Evolutionary conservation across 129 eudicot genomes (phyloP).

Genomic region (Flaveria robusta): DNA sequence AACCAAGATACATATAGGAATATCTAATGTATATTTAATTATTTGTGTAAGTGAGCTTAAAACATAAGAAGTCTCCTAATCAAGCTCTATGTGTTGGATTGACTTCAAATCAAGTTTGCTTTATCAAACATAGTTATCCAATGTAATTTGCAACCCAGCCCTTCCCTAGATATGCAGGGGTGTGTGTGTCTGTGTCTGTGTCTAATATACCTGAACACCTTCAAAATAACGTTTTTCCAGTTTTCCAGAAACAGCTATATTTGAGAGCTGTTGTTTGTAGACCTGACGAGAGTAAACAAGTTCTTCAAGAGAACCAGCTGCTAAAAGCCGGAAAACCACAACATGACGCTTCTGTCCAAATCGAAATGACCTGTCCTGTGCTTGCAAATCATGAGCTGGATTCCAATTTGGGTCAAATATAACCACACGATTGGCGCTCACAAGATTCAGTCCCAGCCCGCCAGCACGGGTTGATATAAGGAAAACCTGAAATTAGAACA

Average conservation of each 20-base stretch:
- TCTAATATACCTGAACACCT: constrained; percentile 78
- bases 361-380: constrained; percentile 91
- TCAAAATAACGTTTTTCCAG: constrained; percentile 91
- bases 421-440: constrained; percentile 93
- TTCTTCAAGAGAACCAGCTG: constrained; percentile 97
- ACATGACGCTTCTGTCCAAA: constrained; percentile 96
- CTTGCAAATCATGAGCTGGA: constrained; percentile 94
- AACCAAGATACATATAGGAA: constrained; percentile 1
- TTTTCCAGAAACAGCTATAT: constrained; percentile 93
- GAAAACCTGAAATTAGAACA: constrained; percentile 57
- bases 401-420: constrained; percentile 98
- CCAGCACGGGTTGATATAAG: constrained; percentile 96
- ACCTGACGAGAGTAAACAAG: constrained; percentile 86
- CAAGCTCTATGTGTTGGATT: background rate
- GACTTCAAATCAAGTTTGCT: constrained; percentile 7
- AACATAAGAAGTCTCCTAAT: background rate
- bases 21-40: background rate
- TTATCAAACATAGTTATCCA: background rate
- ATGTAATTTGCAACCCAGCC: constrained; percentile 7
- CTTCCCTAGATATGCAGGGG: background rate
- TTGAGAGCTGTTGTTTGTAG: constrained; percentile 86
- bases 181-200: background rate
- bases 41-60: background rate
- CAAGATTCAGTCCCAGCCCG: constrained; percentile 92
- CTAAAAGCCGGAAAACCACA: constrained; percentile 85